phyloP scores from a whole-genome alignment of 1,284 basidiomycete genomes.

The Marasmius tenuissimus region DNA sequence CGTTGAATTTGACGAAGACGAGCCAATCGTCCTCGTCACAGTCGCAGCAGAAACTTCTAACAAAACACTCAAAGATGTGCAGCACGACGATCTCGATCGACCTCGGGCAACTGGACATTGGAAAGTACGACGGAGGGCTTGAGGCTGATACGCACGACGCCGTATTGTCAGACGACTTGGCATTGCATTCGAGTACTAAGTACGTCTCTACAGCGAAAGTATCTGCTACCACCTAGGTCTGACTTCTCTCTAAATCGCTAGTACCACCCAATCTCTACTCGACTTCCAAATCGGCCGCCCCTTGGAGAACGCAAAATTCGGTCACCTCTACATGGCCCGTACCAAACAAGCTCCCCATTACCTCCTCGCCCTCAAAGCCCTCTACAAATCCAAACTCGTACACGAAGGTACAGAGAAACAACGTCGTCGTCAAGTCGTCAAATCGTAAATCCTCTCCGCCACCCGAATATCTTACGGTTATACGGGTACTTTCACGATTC shows the following conservation, averaged over 20 bases:
- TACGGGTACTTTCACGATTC: slow-evolving; percentile 72
- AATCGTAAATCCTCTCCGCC: slow-evolving; percentile 95
- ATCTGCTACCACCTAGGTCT: neutral
- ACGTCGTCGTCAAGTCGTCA: slow-evolving; percentile 93
- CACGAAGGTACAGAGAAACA: slow-evolving; percentile 53
- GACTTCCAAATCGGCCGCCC: slow-evolving; percentile 94
- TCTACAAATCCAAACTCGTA: slow-evolving; percentile 80
- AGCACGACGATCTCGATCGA: slow-evolving; percentile 10
- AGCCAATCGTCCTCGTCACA: neutral
- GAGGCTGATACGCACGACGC: slow-evolving; percentile 76
- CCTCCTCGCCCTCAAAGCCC: slow-evolving; percentile 95
- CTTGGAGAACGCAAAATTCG: slow-evolving; percentile 98
- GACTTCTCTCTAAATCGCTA: slow-evolving; percentile 58
- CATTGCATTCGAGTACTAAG: slow-evolving; percentile 74
- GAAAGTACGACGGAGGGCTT: slow-evolving; percentile 85
- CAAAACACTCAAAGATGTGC: too few species aligned
- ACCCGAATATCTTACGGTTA: slow-evolving; percentile 89
- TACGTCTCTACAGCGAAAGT: slow-evolving; percentile 32
- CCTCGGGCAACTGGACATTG: slow-evolving; percentile 61
- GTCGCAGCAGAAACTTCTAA: neutral
- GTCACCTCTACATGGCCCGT: slow-evolving; percentile 97
- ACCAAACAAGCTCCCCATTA: slow-evolving; percentile 86
- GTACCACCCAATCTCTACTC: slow-evolving; percentile 79
- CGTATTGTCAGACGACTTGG: slow-evolving; percentile 73
- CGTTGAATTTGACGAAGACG: slow-evolving; percentile 7